Evolutionary conservation across 371 early-diverging fungal genomes (phyloP).

Genomic region (Rhizopus delemar): DNA sequence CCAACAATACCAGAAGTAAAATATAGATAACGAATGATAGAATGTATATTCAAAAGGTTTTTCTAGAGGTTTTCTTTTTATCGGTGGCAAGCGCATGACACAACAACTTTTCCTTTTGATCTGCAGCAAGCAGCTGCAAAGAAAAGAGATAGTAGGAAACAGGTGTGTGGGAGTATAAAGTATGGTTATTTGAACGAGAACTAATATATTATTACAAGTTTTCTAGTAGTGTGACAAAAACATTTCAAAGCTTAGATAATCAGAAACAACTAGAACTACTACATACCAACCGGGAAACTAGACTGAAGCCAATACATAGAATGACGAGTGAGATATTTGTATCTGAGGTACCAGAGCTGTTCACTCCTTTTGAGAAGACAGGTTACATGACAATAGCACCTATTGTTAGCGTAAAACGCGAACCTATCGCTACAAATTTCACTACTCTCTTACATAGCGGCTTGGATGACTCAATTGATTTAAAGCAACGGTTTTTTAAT

Average conservation of each 20-base stretch:
- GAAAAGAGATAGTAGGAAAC: constrained; percentile 28
- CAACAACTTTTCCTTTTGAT: constrained; percentile 37
- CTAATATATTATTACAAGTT: constrained; percentile 5
- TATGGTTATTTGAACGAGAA: neutral
- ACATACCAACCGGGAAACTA: neutral
- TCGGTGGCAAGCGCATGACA: constrained; percentile 63
- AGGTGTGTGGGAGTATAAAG: constrained; percentile 12
- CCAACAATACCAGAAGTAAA: constrained; percentile 16
- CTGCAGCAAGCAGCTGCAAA: constrained; percentile 20
- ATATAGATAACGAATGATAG: neutral
- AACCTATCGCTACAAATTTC: constrained; percentile 14
- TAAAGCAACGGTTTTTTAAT: constrained; percentile 12
- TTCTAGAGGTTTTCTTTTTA: constrained; percentile 47
- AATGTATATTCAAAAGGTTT: neutral
- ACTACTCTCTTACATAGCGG: constrained; percentile 12
- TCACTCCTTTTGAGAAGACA: constrained; percentile 1
- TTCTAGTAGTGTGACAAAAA: constrained; percentile 17
- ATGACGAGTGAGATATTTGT: no score
- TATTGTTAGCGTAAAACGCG: neutral
- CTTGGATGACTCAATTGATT: constrained; percentile 6
- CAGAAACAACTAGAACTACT: neutral
- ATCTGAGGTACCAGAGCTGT: neutral
- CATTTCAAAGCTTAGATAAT: constrained; percentile 8
- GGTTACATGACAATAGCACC: constrained; percentile 2
- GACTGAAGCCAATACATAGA: neutral